Conservation (phyloP, 352 stramenopile genomes). For the Phytophthora kernoviae region DNA sequence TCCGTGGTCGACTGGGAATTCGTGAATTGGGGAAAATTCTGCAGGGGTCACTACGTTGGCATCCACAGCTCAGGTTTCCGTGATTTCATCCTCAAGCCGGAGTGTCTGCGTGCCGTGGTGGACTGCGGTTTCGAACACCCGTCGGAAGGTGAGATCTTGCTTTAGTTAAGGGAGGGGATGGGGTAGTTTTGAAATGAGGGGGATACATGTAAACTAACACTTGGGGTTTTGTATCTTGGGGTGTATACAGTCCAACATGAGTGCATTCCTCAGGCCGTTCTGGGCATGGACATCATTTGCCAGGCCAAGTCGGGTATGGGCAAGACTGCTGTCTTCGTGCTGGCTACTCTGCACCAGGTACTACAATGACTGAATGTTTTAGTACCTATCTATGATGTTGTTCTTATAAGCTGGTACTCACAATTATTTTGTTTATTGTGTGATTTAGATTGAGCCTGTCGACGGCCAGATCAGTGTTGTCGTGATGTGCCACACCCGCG, state of each 20-base stretch:
- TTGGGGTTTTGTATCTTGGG: no score
- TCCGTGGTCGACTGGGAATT: slow-evolving; percentile 34
- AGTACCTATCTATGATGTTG: slow-evolving; percentile 6
- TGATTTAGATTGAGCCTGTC: slow-evolving; percentile 83
- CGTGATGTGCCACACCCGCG: slow-evolving; percentile 99
- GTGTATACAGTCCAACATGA: slow-evolving; percentile 94
- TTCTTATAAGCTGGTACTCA: slow-evolving; percentile 8
- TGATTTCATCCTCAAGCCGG: slow-evolving; percentile 99
- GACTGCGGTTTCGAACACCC: slow-evolving; percentile 99
- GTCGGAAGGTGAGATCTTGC: slow-evolving; percentile 91
- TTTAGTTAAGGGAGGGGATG: neutral
- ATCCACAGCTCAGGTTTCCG: slow-evolving; percentile 99
- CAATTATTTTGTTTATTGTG: neutral
- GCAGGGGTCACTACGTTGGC: slow-evolving; percentile 98
- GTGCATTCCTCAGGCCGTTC: slow-evolving; percentile 99
- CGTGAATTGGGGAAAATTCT: slow-evolving; percentile 25
- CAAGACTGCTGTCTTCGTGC: slow-evolving; percentile 99
- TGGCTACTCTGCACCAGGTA: slow-evolving; percentile 99
- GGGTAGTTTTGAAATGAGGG: no score
- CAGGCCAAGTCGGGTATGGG: slow-evolving; percentile 99
- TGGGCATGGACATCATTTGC: slow-evolving; percentile 99
- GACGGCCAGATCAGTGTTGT: slow-evolving; percentile 95
- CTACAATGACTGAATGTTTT: neutral
- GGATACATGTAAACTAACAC: no score
- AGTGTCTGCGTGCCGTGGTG: slow-evolving; percentile 98